A percentile compares a stretch with the other conserved stretches of the same genome.
Evolutionary conservation across 1,139 yeast genomes (phyloP).

Genomic region (Lodderomyces beijingensis): DNA sequence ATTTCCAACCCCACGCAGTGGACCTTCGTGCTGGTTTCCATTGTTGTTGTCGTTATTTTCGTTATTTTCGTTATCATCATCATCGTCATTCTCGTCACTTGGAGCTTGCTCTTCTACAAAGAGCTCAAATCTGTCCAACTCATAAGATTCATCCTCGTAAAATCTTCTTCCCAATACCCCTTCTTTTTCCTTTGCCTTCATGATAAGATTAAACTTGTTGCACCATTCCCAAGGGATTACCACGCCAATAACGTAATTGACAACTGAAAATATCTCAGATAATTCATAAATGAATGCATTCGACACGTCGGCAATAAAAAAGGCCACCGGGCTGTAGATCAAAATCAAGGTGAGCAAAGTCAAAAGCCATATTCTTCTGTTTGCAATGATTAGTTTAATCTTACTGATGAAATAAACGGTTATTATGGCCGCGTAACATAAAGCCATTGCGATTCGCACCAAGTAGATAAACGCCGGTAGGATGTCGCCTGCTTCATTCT

Average conservation of each 20-base stretch:
- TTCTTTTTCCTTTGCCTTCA: constrained; percentile 64
- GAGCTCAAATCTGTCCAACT: constrained; percentile 40
- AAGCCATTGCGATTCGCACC: constrained; percentile 69
- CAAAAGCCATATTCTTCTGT: constrained; percentile 46
- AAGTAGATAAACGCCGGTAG: constrained; percentile 78
- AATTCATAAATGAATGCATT: constrained; percentile 67
- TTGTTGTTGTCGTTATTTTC: not conserved
- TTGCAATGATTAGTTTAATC: constrained; percentile 51
- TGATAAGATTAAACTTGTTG: constrained; percentile 58
- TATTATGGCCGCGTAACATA: constrained; percentile 67
- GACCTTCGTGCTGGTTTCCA: not conserved
- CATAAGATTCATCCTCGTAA: constrained; percentile 62
- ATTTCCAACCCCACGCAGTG: not conserved
- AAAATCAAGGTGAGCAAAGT: constrained; percentile 57
- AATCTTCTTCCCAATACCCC: constrained; percentile 79
- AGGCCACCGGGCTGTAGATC: constrained; percentile 62
- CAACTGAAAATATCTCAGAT: constrained; percentile 69
- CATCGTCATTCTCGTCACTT: constrained; percentile 13
- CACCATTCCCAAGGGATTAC: constrained; percentile 90
- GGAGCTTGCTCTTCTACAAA: constrained; percentile 31
- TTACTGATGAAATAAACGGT: constrained; percentile 56
- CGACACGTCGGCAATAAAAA: constrained; percentile 76
- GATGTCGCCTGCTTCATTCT: constrained; percentile 50
- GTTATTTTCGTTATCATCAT: constrained; percentile 6
- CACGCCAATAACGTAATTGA: constrained; percentile 67